Conservation (phyloP, 2,329 filamentous ascomycete genomes). For the Colletotrichum lupini region DNA sequence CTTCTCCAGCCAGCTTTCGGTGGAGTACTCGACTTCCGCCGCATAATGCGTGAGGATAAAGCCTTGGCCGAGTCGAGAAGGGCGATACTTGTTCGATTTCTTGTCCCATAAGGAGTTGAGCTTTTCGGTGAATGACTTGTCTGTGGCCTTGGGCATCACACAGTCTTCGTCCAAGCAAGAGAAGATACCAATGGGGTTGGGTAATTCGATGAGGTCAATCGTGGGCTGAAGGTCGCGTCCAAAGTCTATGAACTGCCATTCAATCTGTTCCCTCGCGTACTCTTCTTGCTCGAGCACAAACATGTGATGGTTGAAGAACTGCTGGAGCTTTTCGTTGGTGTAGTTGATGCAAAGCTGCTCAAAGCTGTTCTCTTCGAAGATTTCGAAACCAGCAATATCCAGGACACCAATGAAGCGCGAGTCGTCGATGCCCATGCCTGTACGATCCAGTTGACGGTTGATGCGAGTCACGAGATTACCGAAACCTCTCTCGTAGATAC, state of each 20-base stretch:
- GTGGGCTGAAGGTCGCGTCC: constrained; percentile 96
- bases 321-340: constrained; percentile 98
- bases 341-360: constrained; percentile 99
- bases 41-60: constrained; percentile 98
- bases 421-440: constrained; percentile 81
- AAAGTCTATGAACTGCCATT: constrained; percentile 99
- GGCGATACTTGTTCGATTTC: constrained; percentile 92
- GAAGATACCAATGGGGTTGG: constrained; percentile 98
- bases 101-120: constrained; percentile 97
- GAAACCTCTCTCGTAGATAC: constrained; percentile 97
- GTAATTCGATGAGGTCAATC: constrained; percentile 94
- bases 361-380: constrained; percentile 98
- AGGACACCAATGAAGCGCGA: constrained; percentile 97
- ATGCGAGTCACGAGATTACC: constrained; percentile 92
- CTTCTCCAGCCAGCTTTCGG: constrained; percentile 95
- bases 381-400: constrained; percentile 99
- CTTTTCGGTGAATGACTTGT: constrained; percentile 97
- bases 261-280: constrained; percentile 96
- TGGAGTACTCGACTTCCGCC: constrained; percentile 96
- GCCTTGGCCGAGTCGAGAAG: constrained; percentile 87
- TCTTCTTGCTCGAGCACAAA: constrained; percentile 99
- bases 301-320: constrained; percentile 99
- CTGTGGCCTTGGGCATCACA: constrained; percentile 98
- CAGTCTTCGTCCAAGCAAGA: constrained; percentile 97
- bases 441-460: constrained; percentile 91